These are phyloP conservation scores for Marchantia polymorpha DNA, from an alignment of 225 moss, liverwort and hornwort species.

Conservation along the genomic window DNA sequence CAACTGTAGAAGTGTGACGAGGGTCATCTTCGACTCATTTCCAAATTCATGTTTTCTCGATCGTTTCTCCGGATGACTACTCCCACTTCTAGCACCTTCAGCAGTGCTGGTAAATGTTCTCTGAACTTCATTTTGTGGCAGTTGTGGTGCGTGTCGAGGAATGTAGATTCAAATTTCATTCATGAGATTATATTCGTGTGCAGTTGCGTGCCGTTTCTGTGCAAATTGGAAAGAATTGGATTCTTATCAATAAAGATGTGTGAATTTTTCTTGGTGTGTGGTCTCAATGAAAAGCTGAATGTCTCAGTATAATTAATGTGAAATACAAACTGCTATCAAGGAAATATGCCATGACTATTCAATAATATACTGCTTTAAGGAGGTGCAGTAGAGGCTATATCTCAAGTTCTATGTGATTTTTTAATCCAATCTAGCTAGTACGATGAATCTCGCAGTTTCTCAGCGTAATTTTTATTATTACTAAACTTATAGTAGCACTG, in stretches of 20 bases:
- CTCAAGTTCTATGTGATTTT: too few relatives aligned
- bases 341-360: too few relatives aligned
- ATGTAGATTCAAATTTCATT: background rate
- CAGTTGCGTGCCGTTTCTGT: background rate
- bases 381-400: too few relatives aligned
- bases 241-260: background rate
- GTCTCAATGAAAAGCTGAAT: too few relatives aligned
- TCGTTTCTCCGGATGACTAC: constrained; percentile 17
- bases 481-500: too few relatives aligned
- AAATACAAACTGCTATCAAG: background rate
- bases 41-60: background rate
- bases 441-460: too few relatives aligned
- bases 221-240: background rate
- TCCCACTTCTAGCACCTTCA: background rate
- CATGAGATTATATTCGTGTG: too few relatives aligned
- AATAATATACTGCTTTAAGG: too few relatives aligned
- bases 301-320: background rate
- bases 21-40: background rate
- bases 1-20: background rate
- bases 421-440: too few relatives aligned
- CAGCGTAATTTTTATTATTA: too few relatives aligned
- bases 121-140: background rate
- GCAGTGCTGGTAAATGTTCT: background rate
- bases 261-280: background rate
- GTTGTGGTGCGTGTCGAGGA: background rate